These are phyloP conservation scores for Plenodomus biglobosus DNA, from an alignment of 2,329 filamentous ascomycete species.

Conservation along the genomic window DNA sequence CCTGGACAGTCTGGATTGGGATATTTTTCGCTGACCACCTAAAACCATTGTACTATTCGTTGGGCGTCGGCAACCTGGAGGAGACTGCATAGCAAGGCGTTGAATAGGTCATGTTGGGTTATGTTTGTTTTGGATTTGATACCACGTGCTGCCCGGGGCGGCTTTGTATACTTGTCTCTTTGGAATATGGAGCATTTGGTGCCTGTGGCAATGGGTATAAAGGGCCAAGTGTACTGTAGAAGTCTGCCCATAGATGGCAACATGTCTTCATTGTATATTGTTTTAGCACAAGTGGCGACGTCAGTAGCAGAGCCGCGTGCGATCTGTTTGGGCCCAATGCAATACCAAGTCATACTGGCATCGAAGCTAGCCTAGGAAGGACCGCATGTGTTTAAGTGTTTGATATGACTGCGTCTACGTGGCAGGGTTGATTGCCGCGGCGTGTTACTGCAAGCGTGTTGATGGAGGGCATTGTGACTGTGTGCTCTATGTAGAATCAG, in stretches of 20 bases:
- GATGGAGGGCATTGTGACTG: too few species aligned
- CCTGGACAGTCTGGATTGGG: slow-evolving; percentile 2
- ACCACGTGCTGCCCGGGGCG: slow-evolving; percentile 23
- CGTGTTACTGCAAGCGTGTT: too few species aligned
- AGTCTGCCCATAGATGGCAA: background rate
- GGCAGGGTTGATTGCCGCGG: too few species aligned
- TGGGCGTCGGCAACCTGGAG: background rate
- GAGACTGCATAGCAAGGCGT: slow-evolving; percentile 31
- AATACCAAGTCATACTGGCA: too few species aligned
- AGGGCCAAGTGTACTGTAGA: background rate
- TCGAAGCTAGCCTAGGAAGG: too few species aligned
- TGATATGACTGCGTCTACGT: too few species aligned
- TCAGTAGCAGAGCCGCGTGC: too few species aligned
- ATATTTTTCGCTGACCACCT: background rate
- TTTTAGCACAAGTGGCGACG: too few species aligned
- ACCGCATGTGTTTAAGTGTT: too few species aligned
- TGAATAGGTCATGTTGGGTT: slow-evolving; percentile 16
- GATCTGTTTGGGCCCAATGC: too few species aligned
- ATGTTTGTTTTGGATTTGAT: slow-evolving; percentile 23
- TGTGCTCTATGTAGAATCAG: too few species aligned
- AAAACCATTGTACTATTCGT: background rate
- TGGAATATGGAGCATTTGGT: slow-evolving; percentile 1
- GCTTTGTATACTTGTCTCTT: slow-evolving; percentile 23
- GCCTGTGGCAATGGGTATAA: background rate
- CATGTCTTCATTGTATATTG: background rate